phyloP scores from a whole-genome alignment of 164 flowering plant genomes.

The Buxus sempervirens region DNA sequence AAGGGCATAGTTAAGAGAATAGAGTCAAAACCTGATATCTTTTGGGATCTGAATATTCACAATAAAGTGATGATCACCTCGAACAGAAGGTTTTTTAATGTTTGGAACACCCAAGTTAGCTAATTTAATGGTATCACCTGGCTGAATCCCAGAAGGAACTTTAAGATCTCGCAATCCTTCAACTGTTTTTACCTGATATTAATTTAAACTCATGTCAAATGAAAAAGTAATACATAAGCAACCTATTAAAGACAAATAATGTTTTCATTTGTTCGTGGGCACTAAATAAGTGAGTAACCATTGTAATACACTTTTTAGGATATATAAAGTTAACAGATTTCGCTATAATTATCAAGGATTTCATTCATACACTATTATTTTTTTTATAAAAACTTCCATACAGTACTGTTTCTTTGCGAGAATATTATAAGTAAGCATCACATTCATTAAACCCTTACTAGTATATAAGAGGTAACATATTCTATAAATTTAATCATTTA shows the following conservation, averaged over 20 bases:
- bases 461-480: no score
- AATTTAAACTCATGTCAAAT: conserved; percentile 5
- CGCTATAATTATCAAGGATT: no score
- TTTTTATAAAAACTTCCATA: no score
- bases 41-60: conserved; percentile 78
- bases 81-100: conserved; percentile 53
- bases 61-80: conserved; percentile 85
- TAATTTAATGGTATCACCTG: conserved; percentile 69
- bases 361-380: no score
- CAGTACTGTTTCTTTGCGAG: no score
- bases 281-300: no score
- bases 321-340: no score
- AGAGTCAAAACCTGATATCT: conserved; percentile 51
- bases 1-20: not conserved
- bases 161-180: conserved; percentile 75
- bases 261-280: no score
- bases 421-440: no score
- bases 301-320: no score
- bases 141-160: conserved; percentile 84
- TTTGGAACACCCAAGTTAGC: conserved; percentile 75
- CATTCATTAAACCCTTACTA: no score
- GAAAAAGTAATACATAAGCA: not conserved
- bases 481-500: no score
- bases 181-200: conserved; percentile 75
- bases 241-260: not conserved